Evolutionary conservation across 1,284 basidiomycete genomes (phyloP), one percentile per base, ranked within the genome.

Genomic region (Austropuccinia psidii): DNA sequence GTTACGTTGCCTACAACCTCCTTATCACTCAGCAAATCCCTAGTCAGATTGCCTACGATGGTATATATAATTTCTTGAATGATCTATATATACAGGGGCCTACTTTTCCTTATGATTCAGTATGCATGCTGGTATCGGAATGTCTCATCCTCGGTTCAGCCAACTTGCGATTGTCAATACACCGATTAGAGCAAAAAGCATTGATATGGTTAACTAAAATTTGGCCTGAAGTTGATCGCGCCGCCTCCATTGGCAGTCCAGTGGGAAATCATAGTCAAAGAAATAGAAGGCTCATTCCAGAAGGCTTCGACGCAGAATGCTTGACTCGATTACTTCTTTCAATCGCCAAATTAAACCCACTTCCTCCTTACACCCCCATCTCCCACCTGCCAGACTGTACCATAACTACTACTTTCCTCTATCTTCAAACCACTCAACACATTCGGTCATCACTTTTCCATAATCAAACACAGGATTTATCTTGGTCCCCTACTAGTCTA

Each of bases 41-140:
- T 0, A 80, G 84, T 11, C 85, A 86, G 13, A 84, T 84, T 3
- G 81, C 89, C 43, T 81, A 89, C 13, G 79, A 82, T 0, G 90
- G 92, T 78, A 86, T 96, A 57, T 89, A 92, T 78, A 82, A 83
- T 0, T 82, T 96, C 58, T 84, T 88, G 1, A 88, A 87, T 76
- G 89, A 92, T 76, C 83, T 97, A 70, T 88, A 91, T 77, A 85
- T 94, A 17, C 92, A 95, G 80, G 92, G 92, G 0, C 93, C 93
- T 1, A 82, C 87, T 1, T 87, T 86, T 76, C 90, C 91, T 0
- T 89, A 85, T 77, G 94, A 98, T 78, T 87, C 93, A 0, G 89
- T 93, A 29, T 94, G 92, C 82, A 24, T 54, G 82, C 84, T 60
- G 90, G 97, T 79, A 83, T 97, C 54, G 82, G 85, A 17, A 82